Base-by-base conservation (phyloP, 2,329 filamentous ascomycete species). In the Diaporthe aspalathi region DNA sequence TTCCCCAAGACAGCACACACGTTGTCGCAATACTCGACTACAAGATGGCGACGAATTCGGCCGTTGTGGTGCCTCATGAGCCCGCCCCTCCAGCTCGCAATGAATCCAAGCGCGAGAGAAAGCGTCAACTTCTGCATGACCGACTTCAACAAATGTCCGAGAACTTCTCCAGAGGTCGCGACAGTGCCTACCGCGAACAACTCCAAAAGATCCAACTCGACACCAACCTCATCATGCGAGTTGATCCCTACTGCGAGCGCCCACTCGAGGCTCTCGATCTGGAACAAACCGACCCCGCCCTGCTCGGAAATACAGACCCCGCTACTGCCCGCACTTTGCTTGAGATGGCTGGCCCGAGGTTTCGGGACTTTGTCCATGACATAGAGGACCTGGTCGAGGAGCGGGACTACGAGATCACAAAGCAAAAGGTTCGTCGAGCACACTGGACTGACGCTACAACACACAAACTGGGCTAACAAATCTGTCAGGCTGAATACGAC, bases 181-280 rank as follows among this genome's bases (percentile, higher is more conserved):
- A 97, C 80, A 86, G 89, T 74, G 91, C 94, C 77, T 98, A 97
- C 81, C 91, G 95, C 73, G 93, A 96, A 75, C 94, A 98, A 81
- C 88, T 98, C 2, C 92, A 96, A 77, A 94, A 94, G 75, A 90
- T 98, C n/a, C 95, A 98, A 82, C 91, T 94, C 74, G 95, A 97
- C 81, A 94, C 95, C 83, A 93, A 89, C 71, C 87, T 97, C 56
- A 94, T 97, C 75, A 91, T 94, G 80, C 91, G 93, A 76, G 93
- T 96, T 67, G 92, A 97, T 77, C 92, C 93, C 0, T 97, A 97
- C 80, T 86, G 87, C 27, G 83, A 84, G 60, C 80, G 82, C 24
- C 83, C 84, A 1, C 80, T 84, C 3, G 85, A 87, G 74, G 79
- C 77, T 49, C 82, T 84, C 49, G 82, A 84, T 49, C 57, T 71